A percentile compares a stretch with the other conserved stretches of the same genome.
These are phyloP conservation scores for Saraca asoca DNA, from an alignment of 331 rosid species.

Conservation along the genomic window DNA sequence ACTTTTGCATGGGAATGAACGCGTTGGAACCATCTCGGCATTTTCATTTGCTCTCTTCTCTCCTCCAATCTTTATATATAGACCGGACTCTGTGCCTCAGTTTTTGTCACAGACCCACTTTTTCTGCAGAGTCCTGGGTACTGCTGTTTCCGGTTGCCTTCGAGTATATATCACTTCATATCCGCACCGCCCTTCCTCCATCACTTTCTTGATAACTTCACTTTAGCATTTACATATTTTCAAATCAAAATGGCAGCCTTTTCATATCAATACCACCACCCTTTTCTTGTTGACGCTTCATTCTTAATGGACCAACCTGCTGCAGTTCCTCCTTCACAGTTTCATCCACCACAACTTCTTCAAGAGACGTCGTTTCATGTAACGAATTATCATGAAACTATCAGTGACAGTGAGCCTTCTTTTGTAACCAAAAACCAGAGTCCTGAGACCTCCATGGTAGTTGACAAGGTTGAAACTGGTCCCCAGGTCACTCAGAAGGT, in stretches of 20 bases:
- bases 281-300: slow-evolving; percentile 47
- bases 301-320: neutral
- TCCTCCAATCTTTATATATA: slow-evolving; percentile 45
- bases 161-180: slow-evolving; percentile 3
- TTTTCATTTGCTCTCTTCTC: slow-evolving; percentile 9
- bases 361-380: slow-evolving; percentile 29
- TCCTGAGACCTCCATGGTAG: slow-evolving; percentile 58
- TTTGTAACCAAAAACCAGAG: slow-evolving; percentile 50
- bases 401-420: slow-evolving; percentile 56
- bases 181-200: slow-evolving; percentile 27
- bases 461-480: slow-evolving; percentile 60
- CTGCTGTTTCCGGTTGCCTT: slow-evolving; percentile 29
- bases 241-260: slow-evolving; percentile 49
- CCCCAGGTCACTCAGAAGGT: slow-evolving; percentile 58
- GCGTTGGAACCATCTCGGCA: too few relatives aligned
- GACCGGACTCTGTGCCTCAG: slow-evolving; percentile 30
- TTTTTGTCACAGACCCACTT: slow-evolving; percentile 48
- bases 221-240: neutral
- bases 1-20: slow-evolving; percentile 39
- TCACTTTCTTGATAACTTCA: slow-evolving; percentile 30
- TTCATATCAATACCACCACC: slow-evolving; percentile 37
- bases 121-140: slow-evolving; percentile 27
- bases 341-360: slow-evolving; percentile 17
- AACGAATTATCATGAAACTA: slow-evolving; percentile 39
- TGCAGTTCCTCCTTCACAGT: slow-evolving; percentile 29